phyloP scores from a whole-genome alignment of 2,329 filamentous ascomycete species.

The Escovopsis sp. region DNA sequence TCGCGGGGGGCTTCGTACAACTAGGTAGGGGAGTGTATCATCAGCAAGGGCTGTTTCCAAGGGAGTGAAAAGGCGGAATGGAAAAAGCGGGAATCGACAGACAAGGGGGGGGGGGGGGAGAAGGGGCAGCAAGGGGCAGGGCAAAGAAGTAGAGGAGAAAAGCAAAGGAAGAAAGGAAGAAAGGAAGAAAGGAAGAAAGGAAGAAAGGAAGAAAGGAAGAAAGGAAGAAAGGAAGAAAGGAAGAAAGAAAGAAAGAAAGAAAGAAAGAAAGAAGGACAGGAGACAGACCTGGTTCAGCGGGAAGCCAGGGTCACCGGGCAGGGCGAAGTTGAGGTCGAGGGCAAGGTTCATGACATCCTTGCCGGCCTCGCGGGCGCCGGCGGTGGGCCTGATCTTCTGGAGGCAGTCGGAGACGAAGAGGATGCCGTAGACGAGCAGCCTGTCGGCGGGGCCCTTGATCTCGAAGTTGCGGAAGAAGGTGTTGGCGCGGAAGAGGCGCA shows the following conservation, averaged over 20 bases:
- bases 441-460: constrained; percentile 89
- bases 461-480: constrained; percentile 99
- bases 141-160: background rate
- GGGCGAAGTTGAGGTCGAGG: constrained; percentile 83
- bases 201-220: too few species aligned
- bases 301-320: constrained; percentile 85
- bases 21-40: too few species aligned
- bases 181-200: too few species aligned
- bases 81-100: too few species aligned
- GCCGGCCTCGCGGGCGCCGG: constrained; percentile 41
- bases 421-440: constrained; percentile 92
- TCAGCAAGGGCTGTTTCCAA: too few species aligned
- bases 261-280: too few species aligned
- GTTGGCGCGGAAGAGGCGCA: constrained; percentile 89
- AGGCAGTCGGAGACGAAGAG: constrained; percentile 86
- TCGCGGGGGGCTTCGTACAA: constrained; percentile 84
- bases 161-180: too few species aligned
- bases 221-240: too few species aligned
- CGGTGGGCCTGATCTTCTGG: constrained; percentile 65
- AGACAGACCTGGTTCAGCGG: constrained; percentile 67
- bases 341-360: constrained; percentile 80
- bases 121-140: too few species aligned
- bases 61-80: too few species aligned
- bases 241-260: background rate
- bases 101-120: too few species aligned